Conservation (phyloP, 148 eudicot genomes). For the Rhododendron mucronatum region DNA sequence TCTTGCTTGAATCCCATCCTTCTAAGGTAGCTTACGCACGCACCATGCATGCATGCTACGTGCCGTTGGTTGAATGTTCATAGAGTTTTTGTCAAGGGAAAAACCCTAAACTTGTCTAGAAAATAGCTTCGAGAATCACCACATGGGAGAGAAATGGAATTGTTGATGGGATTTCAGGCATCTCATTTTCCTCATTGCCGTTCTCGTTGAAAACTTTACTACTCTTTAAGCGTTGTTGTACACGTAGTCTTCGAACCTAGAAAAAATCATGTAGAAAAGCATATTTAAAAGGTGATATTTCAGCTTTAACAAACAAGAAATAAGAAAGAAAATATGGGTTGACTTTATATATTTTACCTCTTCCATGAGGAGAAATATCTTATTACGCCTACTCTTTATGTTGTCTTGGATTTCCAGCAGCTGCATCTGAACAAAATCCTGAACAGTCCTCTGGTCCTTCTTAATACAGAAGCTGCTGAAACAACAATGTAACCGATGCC, state of each 20-base stretch:
- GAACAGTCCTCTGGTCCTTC: conserved; percentile 96
- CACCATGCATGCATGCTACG: not conserved
- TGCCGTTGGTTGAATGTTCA: not conserved
- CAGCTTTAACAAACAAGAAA: not conserved
- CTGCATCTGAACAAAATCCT: conserved; percentile 82
- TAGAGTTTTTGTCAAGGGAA: not conserved
- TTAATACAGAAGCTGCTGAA: conserved; percentile 78
- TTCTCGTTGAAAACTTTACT: conserved; percentile 39
- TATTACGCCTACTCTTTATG: conserved; percentile 84
- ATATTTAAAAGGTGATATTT: not conserved
- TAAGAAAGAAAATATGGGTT: not conserved
- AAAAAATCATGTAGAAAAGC: not conserved
- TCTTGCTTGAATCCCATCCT: not conserved
- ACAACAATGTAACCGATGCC: conserved; percentile 5
- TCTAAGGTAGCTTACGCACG: not conserved
- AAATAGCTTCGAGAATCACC: conserved; percentile 39
- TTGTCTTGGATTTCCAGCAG: conserved; percentile 74
- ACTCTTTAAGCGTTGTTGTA: conserved; percentile 73
- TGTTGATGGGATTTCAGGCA: conserved; percentile 85
- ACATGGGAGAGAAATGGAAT: conserved; percentile 86
- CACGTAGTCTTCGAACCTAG: conserved; percentile 82
- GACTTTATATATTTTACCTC: conserved; percentile 45
- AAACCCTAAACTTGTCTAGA: not conserved
- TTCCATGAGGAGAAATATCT: conserved; percentile 97
- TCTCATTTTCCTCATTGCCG: conserved; percentile 59